These are phyloP conservation scores for Leucocoprinus leucothites DNA, from an alignment of 768 basidiomycete species.

Conservation along the genomic window DNA sequence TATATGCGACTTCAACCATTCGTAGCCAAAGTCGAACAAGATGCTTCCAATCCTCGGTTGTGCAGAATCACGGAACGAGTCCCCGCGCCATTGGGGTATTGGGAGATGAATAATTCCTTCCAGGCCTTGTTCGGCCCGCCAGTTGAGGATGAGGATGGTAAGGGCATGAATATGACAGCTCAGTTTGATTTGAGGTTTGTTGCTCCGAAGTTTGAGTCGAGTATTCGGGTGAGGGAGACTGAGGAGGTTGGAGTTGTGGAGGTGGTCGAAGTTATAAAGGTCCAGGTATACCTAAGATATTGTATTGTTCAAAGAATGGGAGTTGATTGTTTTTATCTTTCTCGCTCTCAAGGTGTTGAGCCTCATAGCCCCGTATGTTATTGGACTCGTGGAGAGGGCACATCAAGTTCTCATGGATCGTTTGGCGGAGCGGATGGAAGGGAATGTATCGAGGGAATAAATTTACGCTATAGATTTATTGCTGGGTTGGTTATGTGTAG, in stretches of 20 bases:
- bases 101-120: conserved; percentile 6
- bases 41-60: conserved; percentile 1
- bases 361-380: conserved; percentile 32
- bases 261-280: conserved; percentile 23
- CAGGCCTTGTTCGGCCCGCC: not conserved
- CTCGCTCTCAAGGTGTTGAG: conserved; percentile 29
- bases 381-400: conserved; percentile 23
- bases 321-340: too few relatives aligned
- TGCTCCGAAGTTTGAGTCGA: conserved; percentile 15
- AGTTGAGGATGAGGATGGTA: conserved; percentile 16
- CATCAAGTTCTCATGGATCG: conserved; percentile 25
- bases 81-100: not conserved
- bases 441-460: not conserved
- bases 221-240: conserved; percentile 15
- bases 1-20: conserved; percentile 9
- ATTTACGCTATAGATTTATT: too few relatives aligned
- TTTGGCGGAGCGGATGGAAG: conserved; percentile 22
- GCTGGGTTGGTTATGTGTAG: too few relatives aligned
- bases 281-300: conserved; percentile 21
- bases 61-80: conserved; percentile 3
- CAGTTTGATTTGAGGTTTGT: not conserved
- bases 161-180: conserved; percentile 18
- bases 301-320: too few relatives aligned
- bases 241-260: conserved; percentile 18
- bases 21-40: conserved; percentile 1